Percentiles rank a stretch among this genome's conserved stretches.
Evolutionary conservation across 305 asterid genomes (phyloP).

Genomic region (Fraxinus paxiana): DNA sequence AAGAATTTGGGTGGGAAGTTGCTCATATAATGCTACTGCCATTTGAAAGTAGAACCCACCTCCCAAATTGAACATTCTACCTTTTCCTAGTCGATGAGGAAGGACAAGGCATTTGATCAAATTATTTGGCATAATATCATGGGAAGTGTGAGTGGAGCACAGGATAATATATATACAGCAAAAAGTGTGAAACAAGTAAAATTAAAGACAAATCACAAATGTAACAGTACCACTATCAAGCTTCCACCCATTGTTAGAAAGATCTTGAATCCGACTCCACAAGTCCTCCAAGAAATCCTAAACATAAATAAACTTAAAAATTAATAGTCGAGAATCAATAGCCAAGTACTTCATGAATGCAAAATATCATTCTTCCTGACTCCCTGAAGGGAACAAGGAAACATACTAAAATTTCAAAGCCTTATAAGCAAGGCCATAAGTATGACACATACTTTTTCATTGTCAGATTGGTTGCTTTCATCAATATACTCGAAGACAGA

Average conservation of each 20-base stretch:
- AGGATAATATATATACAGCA: conserved; percentile 1
- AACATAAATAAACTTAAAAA: conserved; percentile 18
- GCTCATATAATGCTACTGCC: conserved; percentile 14
- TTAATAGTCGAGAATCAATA: conserved; percentile 11
- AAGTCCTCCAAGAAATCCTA: conserved; percentile 96
- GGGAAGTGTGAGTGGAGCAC: background rate
- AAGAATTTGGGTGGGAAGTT: background rate
- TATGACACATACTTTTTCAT: conserved; percentile 63
- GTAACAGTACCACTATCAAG: conserved; percentile 76
- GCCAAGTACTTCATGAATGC: conserved; percentile 5
- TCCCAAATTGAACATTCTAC: background rate
- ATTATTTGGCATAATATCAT: background rate
- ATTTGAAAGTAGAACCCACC: conserved; percentile 12
- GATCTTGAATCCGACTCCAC: conserved; percentile 86
- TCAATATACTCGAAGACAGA: conserved; percentile 60
- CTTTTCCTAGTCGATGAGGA: conserved; percentile 1
- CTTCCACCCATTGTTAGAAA: conserved; percentile 91
- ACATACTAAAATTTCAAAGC: background rate
- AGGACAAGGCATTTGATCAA: conserved; percentile 5
- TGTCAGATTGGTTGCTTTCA: conserved; percentile 45
- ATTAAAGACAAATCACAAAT: conserved; percentile 12
- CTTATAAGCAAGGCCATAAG: conserved; percentile 9
- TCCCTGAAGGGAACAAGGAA: conserved; percentile 1
- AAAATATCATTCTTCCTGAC: background rate
- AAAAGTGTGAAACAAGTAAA: background rate